Evolutionary conservation across 176 grass and related monocot species (phyloP).

Genomic region (Saccharum spontaneum): DNA sequence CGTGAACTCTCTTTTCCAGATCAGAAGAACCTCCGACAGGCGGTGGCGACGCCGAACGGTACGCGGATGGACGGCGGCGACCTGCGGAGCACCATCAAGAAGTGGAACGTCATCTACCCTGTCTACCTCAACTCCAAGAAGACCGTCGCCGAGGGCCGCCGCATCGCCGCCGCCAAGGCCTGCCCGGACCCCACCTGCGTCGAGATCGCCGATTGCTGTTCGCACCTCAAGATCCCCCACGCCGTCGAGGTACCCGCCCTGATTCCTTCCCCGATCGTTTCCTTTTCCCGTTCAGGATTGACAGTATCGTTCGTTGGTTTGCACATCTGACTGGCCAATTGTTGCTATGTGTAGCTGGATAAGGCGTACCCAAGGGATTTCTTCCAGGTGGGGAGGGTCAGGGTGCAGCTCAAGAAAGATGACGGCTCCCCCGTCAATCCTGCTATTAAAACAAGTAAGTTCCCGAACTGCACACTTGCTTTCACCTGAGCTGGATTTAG

Average conservation of each 20-base stretch:
- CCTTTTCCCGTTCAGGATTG: background rate
- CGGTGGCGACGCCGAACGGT: background rate
- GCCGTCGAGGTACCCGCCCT: constrained; percentile 56
- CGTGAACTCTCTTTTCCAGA: too few relatives aligned
- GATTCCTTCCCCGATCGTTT: background rate
- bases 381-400: constrained; percentile 91
- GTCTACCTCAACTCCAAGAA: constrained; percentile 99
- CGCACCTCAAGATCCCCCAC: constrained; percentile 77
- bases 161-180: constrained; percentile 64
- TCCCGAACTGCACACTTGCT: background rate
- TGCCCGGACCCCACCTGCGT: constrained; percentile 87
- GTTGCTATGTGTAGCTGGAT: constrained; percentile 54
- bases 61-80: constrained; percentile 49
- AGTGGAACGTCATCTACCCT: constrained; percentile 92
- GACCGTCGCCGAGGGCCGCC: constrained; percentile 80
- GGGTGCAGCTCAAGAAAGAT: constrained; percentile 79
- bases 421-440: constrained; percentile 79
- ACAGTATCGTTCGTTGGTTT: background rate
- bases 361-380: constrained; percentile 94
- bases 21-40: background rate
- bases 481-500: background rate
- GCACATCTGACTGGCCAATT: background rate
- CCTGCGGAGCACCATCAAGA: constrained; percentile 64
- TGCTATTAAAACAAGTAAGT: constrained; percentile 77
- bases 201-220: constrained; percentile 86